These are phyloP conservation scores for Colletotrichum tropicicola DNA, from an alignment of 2,329 filamentous ascomycete species.

Conservation along the genomic window DNA sequence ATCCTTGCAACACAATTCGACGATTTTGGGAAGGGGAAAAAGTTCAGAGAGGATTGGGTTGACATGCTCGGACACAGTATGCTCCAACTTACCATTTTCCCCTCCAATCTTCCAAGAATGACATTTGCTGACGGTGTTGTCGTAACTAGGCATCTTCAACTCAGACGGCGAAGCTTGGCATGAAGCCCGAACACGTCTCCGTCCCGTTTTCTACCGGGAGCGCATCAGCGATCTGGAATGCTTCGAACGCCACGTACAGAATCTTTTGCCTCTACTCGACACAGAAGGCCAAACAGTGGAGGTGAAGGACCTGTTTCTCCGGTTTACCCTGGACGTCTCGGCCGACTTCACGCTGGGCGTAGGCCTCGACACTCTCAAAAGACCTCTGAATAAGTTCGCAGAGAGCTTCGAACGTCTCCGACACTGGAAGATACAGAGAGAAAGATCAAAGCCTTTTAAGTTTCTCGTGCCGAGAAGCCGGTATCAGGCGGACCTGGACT, in stretches of 20 bases:
- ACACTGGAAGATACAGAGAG: too few species aligned
- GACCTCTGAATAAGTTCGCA: too few species aligned
- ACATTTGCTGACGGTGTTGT: too few species aligned
- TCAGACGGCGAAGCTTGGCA: conserved; percentile 61
- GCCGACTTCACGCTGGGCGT: too few species aligned
- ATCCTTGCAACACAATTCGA: conserved; percentile 62
- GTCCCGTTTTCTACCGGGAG: conserved; percentile 60
- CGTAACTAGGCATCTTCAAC: conserved; percentile 53
- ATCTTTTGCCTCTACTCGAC: conserved; percentile 64
- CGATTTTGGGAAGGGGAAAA: conserved; percentile 57
- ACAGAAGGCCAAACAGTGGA: conserved; percentile 65
- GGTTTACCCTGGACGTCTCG: conserved; percentile 72
- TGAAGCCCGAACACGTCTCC: conserved; percentile 57
- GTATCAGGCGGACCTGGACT: too few species aligned
- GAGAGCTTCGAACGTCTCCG: too few species aligned
- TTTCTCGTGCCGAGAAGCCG: too few species aligned
- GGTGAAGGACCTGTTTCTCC: conserved; percentile 49
- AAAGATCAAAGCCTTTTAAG: too few species aligned
- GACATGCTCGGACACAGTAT: conserved; percentile 64
- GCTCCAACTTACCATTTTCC: background rate
- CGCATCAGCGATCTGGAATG: conserved; percentile 58
- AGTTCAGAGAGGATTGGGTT: conserved; percentile 50
- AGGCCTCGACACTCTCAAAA: too few species aligned
- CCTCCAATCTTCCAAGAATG: too few species aligned
- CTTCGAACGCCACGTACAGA: conserved; percentile 67